Percentiles rank a stretch among this genome's conserved stretches.
Conservation (phyloP, 768 basidiomycete species). For the Tubosaeta brunneosetosa region DNA sequence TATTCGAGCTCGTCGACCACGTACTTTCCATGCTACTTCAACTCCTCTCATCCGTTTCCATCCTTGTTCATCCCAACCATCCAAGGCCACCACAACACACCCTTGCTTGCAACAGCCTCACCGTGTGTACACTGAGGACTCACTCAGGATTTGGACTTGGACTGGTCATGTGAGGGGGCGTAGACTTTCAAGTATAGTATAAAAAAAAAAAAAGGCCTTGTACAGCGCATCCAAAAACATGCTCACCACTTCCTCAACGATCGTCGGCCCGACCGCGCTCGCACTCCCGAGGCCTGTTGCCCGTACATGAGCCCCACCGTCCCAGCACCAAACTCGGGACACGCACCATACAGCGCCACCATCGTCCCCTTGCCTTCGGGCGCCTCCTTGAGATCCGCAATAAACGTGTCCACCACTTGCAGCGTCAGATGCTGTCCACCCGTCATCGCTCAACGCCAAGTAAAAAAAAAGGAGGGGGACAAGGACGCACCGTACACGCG, state of each 20-base stretch:
- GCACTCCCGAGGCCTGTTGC: constrained; percentile 74
- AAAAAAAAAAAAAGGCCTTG: too few species aligned
- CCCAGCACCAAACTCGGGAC: neutral
- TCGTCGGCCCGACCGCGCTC: constrained; percentile 73
- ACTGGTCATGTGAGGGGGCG: too few species aligned
- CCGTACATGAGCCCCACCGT: neutral
- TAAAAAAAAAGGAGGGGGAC: neutral
- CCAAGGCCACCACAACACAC: too few species aligned
- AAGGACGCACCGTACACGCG: constrained; percentile 86
- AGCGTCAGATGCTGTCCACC: constrained; percentile 77
- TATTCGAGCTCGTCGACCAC: too few species aligned
- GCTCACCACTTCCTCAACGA: constrained; percentile 75
- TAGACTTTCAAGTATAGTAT: too few species aligned
- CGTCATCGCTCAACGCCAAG: neutral
- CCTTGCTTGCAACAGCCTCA: too few species aligned
- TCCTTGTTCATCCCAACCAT: too few species aligned
- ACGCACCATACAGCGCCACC: constrained; percentile 86
- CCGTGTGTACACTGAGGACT: too few species aligned
- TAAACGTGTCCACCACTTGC: constrained; percentile 65
- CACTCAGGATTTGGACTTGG: too few species aligned
- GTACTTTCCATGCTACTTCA: too few species aligned
- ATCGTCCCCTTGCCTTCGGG: constrained; percentile 77
- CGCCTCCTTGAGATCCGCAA: constrained; percentile 67
- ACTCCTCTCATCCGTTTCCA: constrained; percentile 32
- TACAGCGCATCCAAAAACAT: constrained; percentile 80